Conservation (phyloP, 2,329 filamentous ascomycete species). For the Colletotrichum horii region DNA sequence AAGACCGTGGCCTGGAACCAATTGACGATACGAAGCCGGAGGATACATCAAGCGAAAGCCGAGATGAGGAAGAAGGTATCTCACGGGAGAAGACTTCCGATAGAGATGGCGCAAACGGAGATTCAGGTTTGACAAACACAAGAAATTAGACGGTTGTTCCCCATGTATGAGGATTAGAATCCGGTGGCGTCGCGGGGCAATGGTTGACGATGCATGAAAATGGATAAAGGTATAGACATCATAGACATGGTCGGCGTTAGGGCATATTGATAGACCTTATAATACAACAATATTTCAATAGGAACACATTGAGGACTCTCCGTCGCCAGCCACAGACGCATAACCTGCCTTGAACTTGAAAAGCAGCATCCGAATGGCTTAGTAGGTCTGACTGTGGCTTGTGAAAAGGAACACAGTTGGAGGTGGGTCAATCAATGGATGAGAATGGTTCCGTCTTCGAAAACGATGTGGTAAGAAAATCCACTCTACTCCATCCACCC, state of each 20-base stretch:
- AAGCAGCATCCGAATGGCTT: background rate
- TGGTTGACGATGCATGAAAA: background rate
- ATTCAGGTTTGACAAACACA: background rate
- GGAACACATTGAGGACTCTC: background rate
- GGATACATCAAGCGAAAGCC: background rate
- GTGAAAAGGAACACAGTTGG: background rate
- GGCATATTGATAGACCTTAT: background rate
- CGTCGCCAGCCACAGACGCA: background rate
- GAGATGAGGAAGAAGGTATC: constrained; percentile 1
- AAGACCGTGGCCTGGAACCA: constrained; percentile 50
- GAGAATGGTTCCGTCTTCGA: background rate
- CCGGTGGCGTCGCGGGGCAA: background rate
- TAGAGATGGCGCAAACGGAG: no score
- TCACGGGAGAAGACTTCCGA: background rate
- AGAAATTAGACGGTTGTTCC: background rate
- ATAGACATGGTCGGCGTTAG: background rate
- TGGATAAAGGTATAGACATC: background rate
- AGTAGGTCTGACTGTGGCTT: background rate
- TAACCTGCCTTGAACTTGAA: background rate
- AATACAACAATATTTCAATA: background rate
- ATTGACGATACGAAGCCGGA: background rate
- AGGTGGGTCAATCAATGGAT: background rate
- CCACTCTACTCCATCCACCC: background rate
- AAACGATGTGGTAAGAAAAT: background rate
- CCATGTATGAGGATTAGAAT: background rate